Base-by-base conservation (phyloP, 805 yeast species). In the Kodamaea nitidulidarum region DNA sequence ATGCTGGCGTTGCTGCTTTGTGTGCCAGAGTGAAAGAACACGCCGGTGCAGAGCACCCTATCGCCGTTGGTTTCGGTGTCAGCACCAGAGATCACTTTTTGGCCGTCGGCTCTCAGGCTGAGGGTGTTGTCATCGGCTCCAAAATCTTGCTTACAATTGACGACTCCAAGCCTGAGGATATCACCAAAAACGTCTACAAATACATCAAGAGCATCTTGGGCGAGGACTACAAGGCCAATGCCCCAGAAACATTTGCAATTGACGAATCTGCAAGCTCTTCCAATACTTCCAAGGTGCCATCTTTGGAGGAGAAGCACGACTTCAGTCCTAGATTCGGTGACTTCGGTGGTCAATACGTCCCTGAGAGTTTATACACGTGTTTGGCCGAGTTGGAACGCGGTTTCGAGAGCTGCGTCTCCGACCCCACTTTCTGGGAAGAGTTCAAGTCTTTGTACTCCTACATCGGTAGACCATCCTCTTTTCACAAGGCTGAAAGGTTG, bases 291-390 rank as follows among this genome's bases (percentile, higher is more conserved):
- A 61, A 67, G 11, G 49, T 64, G 7, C 28, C 31, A 20, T 21
- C 42, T 21, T 65, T 69, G 25, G 70, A 70, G 42, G 93, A 84
- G 60, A 44, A 47, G 4, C 93, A 84, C 56, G 75, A 78, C 46
- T 84, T 76, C 58, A 75, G 80, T 49, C 83, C 91, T 41, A 74
- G 84, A 46, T 91, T 91, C 54, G 99, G 98, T 55, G 88, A 80
- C 36, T 95, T 88, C 58, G 99, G 99, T 60, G 99, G 99, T 44
- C 98, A 93, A 69, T 93, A 88, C 58, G 98, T 93, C 29, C 99
- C 99, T 28, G 99, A 93, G 70, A 87, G 95, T 15, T 70, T 93
- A 55, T 91, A 90, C 65, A 78, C 95, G 32, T 91, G 98, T 70
- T 73, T 93, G 51, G 76, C 80, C 45, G 95, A 93, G 66, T 75